Evolutionary conservation across 1,284 basidiomycete genomes (phyloP).

Genomic region (Malassezia brasiliensis): DNA sequence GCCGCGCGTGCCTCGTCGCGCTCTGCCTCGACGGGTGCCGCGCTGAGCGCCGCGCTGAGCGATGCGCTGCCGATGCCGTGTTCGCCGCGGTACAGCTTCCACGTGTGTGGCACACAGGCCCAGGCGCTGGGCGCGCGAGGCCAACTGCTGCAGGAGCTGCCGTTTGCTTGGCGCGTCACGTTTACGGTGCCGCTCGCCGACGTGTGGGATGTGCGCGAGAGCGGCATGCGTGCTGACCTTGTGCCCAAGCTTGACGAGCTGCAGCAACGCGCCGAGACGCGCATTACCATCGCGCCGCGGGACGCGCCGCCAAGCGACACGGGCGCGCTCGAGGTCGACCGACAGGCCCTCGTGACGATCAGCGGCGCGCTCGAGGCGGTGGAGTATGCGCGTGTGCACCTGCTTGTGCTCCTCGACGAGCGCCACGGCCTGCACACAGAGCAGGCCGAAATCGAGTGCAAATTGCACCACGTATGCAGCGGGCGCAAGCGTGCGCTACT

Average conservation of each 20-base stretch:
- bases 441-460: conserved; percentile 84
- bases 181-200: conserved; percentile 86
- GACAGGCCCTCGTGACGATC: conserved; percentile 81
- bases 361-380: conserved; percentile 77
- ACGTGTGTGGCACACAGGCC: conserved; percentile 79
- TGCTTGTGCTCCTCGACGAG: conserved; percentile 89
- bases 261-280: conserved; percentile 72
- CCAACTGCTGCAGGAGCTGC: conserved; percentile 76
- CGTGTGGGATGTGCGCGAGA: conserved; percentile 55
- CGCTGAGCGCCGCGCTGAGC: neutral
- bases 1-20: neutral
- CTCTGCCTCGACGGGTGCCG: neutral
- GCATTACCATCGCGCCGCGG: conserved; percentile 63
- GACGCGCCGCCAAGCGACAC: conserved; percentile 34
- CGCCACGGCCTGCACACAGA: conserved; percentile 63
- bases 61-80: neutral
- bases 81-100: conserved; percentile 52
- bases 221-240: conserved; percentile 76
- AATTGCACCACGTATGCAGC: conserved; percentile 81
- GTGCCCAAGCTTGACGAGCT: conserved; percentile 81
- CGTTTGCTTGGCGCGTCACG: conserved; percentile 69
- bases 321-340: conserved; percentile 78
- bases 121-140: conserved; percentile 85
- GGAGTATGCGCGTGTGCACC: conserved; percentile 75
- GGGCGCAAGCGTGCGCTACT: conserved; percentile 77